Evolutionary conservation across 176 grass and related monocot species (phyloP), one percentile per base, ranked within the genome.

Genomic region (Pharus latifolius): DNA sequence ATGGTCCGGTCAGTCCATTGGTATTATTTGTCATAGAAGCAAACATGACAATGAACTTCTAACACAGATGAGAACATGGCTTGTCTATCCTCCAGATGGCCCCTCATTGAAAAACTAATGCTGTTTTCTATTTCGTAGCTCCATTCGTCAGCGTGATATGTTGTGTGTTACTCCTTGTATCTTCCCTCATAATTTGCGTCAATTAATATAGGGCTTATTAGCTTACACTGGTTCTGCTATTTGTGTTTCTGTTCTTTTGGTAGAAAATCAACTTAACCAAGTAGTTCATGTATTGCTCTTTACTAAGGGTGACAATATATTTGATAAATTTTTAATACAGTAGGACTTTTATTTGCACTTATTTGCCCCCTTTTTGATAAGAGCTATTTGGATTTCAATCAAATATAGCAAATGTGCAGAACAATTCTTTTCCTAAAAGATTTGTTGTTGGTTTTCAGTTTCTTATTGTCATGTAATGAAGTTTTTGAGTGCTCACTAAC

Each of bases 1-100:
- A 73, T 42, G 19, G n/a, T n/a, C n/a, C n/a, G n/a, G n/a, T n/a
- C n/a, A n/a, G n/a, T n/a, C n/a, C n/a, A n/a, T n/a, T n/a, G n/a
- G n/a, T n/a, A n/a, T n/a, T n/a, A n/a, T n/a, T n/a, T 78, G 88
- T 65, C 26, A 34, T 47, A 24, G 58, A n/a, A 49, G 75, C 16
- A 35, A 84, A 50, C 53, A 65, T 67, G 67, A 84, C 32, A 63
- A 75, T 20, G 67, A 63, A 60, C 57, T 68, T 74, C 18, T 80
- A 47, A 61, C 33, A 55, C 9, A 73, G 26, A 60, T 75, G 20
- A 63, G 72, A 72, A 67, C 10, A 46, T 71, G 82, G 59, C 65
- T 41, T 69, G 16, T 63, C 34, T 14, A 45, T 65, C 55, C 13
- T n/a, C 60, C 4, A 64, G 26, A 20, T 20, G 57, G 7, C 28